A percentile compares a stretch with the other conserved stretches of the same genome.
These are phyloP conservation scores for Auriculariales sp. DNA, from an alignment of 768 basidiomycete genomes.

Conservation along the genomic window DNA sequence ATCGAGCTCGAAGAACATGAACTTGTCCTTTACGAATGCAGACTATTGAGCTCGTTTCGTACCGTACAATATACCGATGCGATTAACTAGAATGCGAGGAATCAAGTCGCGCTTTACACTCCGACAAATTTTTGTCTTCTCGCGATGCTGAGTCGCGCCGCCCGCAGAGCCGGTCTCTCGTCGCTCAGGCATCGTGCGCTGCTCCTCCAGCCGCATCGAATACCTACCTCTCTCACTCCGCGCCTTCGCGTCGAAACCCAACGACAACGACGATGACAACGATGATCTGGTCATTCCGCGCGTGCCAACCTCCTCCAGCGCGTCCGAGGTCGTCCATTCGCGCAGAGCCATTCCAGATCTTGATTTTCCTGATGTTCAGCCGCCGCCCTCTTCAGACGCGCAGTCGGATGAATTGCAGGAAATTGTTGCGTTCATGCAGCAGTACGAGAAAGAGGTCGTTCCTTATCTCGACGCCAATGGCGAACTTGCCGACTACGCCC, in stretches of 20 bases:
- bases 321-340: not conserved
- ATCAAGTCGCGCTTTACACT: not conserved
- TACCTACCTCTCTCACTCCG: not conserved
- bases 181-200: too few relatives aligned
- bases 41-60: too few relatives aligned
- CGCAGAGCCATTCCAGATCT: not conserved
- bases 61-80: too few relatives aligned
- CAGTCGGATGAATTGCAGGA: too few relatives aligned
- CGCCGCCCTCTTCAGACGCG: too few relatives aligned
- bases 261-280: not conserved
- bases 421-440: too few relatives aligned
- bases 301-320: too few relatives aligned
- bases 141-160: not conserved
- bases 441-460: too few relatives aligned
- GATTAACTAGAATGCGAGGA: not conserved
- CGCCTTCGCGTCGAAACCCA: not conserved
- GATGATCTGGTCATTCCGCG: too few relatives aligned
- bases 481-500: too few relatives aligned
- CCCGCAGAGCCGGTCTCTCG: not conserved
- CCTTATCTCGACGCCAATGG: too few relatives aligned
- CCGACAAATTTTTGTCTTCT: not conserved
- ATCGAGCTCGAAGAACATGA: slow-evolving; percentile 65
- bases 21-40: too few relatives aligned
- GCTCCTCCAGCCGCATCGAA: not conserved
- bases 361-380: not conserved